Evolutionary conservation across 2,329 filamentous ascomycete genomes (phyloP).

Genomic region (Aspergillus luchuensis): DNA sequence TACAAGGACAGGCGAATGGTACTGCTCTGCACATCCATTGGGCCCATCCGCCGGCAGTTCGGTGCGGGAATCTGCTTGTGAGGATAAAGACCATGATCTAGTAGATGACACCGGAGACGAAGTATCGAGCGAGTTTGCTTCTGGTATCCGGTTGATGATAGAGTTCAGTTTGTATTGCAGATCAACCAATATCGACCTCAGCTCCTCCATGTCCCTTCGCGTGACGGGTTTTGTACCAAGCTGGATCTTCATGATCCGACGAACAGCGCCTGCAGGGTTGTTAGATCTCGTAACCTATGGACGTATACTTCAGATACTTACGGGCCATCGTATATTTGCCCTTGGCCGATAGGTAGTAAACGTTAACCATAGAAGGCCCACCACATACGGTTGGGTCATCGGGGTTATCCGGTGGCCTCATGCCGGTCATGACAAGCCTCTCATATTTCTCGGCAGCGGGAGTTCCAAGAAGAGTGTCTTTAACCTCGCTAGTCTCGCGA

Average conservation of each 20-base stretch:
- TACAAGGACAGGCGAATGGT: constrained; percentile 46
- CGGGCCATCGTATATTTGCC: constrained; percentile 51
- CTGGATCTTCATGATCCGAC: constrained; percentile 48
- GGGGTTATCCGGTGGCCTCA: constrained; percentile 42
- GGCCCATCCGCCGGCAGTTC: constrained; percentile 41
- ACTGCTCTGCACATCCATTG: constrained; percentile 44
- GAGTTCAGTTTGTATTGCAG: constrained; percentile 46
- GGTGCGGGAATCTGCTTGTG: constrained; percentile 28
- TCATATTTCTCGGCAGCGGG: constrained; percentile 42
- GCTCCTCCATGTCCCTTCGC: constrained; percentile 47
- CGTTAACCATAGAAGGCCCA: constrained; percentile 44
- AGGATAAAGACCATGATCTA: constrained; percentile 30
- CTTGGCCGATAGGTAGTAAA: constrained; percentile 46
- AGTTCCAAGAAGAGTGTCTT: constrained; percentile 47
- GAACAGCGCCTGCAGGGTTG: constrained; percentile 39
- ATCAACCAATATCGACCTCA: constrained; percentile 44
- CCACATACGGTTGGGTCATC: constrained; percentile 47
- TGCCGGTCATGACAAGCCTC: constrained; percentile 33
- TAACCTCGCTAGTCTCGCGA: constrained; percentile 49
- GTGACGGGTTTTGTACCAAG: constrained; percentile 48
- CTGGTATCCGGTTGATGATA: constrained; percentile 48
- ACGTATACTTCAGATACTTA: constrained; percentile 27
- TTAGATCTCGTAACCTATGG: not conserved
- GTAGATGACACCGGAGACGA: constrained; percentile 22
- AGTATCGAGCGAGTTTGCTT: constrained; percentile 26